These are phyloP conservation scores for Sarocladium kiliense DNA, from an alignment of 2,329 filamentous ascomycete species.

Conservation along the genomic window DNA sequence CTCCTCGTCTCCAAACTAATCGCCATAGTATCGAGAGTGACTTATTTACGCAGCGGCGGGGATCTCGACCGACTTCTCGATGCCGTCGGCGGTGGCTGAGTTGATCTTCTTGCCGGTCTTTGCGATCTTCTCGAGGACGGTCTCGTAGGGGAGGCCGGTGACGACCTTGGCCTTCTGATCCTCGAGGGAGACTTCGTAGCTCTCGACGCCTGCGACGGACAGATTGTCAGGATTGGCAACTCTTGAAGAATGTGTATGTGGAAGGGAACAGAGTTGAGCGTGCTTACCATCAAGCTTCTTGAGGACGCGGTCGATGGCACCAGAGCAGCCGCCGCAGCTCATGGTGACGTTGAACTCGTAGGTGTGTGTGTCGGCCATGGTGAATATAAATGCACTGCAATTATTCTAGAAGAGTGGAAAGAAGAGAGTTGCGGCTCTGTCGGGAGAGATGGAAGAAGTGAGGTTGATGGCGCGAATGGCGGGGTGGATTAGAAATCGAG, in stretches of 20 bases:
- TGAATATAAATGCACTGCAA: conserved; percentile 10
- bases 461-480: not conserved
- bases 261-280: too few species aligned
- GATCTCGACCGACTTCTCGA: conserved; percentile 45
- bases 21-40: not conserved
- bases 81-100: conserved; percentile 66
- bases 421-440: not conserved
- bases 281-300: conserved; percentile 90
- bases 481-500: conserved; percentile 9
- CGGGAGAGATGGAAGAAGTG: not conserved
- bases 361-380: conserved; percentile 72
- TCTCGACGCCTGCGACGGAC: conserved; percentile 64
- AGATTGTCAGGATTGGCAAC: too few species aligned
- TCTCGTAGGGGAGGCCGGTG: conserved; percentile 69
- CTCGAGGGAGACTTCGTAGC: conserved; percentile 82
- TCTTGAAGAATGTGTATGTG: too few species aligned
- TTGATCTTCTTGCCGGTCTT: conserved; percentile 95
- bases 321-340: conserved; percentile 94
- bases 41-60: conserved; percentile 24
- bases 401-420: conserved; percentile 8
- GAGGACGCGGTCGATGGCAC: conserved; percentile 85
- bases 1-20: not conserved
- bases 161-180: conserved; percentile 76
- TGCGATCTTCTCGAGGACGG: conserved; percentile 80
- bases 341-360: conserved; percentile 96